phyloP scores from a whole-genome alignment of 164 flowering plant genomes.

The Nymphaea thermarum region DNA sequence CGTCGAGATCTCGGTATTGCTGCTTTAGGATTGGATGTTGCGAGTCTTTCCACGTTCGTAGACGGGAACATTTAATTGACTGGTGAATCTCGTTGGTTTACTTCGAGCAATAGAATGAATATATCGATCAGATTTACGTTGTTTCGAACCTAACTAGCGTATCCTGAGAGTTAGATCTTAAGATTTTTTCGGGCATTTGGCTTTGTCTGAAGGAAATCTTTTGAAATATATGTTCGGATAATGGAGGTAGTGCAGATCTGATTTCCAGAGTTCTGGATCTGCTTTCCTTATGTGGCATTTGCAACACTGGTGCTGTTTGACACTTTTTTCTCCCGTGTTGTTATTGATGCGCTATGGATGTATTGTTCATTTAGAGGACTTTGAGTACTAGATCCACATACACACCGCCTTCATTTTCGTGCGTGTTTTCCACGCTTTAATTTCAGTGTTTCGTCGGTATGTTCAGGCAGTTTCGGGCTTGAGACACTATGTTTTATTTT shows the following conservation, averaged over 20 bases:
- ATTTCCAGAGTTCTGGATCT: background rate
- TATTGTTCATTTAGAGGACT: background rate
- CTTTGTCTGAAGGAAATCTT: background rate
- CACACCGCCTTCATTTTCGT: no score
- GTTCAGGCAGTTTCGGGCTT: no score
- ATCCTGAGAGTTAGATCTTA: background rate
- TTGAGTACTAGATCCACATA: background rate
- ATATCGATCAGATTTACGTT: background rate
- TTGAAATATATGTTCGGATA: background rate
- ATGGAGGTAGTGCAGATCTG: background rate
- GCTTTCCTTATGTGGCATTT: background rate
- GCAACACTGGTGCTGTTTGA: background rate
- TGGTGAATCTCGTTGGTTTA: no score
- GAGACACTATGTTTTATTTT: no score
- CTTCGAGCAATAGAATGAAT: no score
- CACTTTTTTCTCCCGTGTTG: background rate
- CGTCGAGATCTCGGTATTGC: no score
- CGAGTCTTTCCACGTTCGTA: background rate
- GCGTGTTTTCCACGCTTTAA: no score
- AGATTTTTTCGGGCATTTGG: background rate
- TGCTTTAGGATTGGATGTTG: no score
- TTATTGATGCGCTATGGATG: background rate
- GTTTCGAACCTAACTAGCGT: background rate
- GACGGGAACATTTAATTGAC: background rate
- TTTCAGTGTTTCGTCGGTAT: no score